Conservation (phyloP, 495 filamentous ascomycete species). For the Xylaria flabelliformis region DNA sequence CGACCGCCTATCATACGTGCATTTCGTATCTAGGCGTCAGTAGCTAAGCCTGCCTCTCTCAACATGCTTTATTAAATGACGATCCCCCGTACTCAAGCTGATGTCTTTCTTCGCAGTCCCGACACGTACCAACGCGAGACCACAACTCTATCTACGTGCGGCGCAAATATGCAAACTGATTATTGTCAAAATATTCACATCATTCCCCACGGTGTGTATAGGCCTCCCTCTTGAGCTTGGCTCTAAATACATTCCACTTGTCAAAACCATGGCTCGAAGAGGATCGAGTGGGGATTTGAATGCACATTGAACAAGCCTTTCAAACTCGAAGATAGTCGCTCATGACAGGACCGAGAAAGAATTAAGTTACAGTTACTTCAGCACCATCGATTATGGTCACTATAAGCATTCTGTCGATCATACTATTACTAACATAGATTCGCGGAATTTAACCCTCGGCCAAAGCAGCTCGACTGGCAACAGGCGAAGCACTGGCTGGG, state of each 20-base stretch:
- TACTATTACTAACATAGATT: not conserved
- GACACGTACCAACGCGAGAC: not conserved
- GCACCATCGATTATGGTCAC: not conserved
- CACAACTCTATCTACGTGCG: not conserved
- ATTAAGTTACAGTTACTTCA: not conserved
- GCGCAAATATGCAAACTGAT: not conserved
- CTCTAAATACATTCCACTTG: not conserved
- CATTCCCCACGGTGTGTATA: not conserved
- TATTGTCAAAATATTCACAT: not conserved
- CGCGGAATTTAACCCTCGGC: not conserved
- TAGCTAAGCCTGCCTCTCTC: not conserved
- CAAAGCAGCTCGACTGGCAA: not conserved
- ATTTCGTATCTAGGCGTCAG: not conserved
- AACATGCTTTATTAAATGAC: not conserved
- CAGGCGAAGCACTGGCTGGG: not conserved
- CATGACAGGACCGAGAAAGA: not conserved
- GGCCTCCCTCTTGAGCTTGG: not conserved
- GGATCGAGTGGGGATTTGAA: not conserved
- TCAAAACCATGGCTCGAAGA: not conserved
- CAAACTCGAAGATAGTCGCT: not conserved
- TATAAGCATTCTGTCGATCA: not conserved
- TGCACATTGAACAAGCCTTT: not conserved
- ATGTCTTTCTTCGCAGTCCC: not conserved
- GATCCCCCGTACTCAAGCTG: not conserved
- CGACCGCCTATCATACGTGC: not conserved